Conservation (phyloP, 768 basidiomycete genomes). For the Neoboletus subvelutipes region DNA sequence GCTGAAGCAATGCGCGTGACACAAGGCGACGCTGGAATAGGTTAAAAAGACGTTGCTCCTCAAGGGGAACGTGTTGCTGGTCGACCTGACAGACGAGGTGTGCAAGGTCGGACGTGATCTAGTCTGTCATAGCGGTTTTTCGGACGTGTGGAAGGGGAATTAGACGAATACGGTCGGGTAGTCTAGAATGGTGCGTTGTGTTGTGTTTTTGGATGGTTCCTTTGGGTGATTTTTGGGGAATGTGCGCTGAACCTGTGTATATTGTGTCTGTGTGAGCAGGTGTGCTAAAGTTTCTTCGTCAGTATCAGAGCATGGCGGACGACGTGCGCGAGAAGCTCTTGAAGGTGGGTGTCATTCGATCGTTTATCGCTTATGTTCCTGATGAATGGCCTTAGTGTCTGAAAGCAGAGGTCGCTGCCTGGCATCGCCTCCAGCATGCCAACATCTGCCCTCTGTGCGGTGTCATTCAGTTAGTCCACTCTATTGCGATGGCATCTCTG, state of each 20-base stretch:
- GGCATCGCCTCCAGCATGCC: too few species aligned
- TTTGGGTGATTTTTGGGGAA: too few species aligned
- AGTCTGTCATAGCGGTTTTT: slow-evolving; percentile 54
- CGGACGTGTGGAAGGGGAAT: slow-evolving; percentile 59
- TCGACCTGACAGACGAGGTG: slow-evolving; percentile 59
- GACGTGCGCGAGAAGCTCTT: too few species aligned
- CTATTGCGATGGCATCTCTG: slow-evolving; percentile 62
- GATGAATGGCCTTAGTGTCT: too few species aligned
- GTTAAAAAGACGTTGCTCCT: slow-evolving; percentile 56
- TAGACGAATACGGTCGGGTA: slow-evolving; percentile 51
- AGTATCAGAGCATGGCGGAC: too few species aligned
- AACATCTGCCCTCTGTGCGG: slow-evolving; percentile 56
- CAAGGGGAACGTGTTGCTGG: slow-evolving; percentile 47
- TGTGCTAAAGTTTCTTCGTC: too few species aligned
- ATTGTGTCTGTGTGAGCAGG: slow-evolving; percentile 35
- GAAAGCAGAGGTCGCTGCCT: too few species aligned
- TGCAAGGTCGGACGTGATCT: slow-evolving; percentile 45
- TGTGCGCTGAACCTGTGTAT: slow-evolving; percentile 7
- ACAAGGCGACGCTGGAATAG: slow-evolving; percentile 52
- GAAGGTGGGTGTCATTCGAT: too few species aligned
- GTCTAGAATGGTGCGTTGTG: slow-evolving; percentile 18
- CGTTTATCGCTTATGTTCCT: background rate
- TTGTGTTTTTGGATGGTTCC: background rate
- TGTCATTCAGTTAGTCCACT: slow-evolving; percentile 47
- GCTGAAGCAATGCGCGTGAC: slow-evolving; percentile 55